Conservation (phyloP, 2,329 filamentous ascomycete genomes). For the Fusarium acutatum region DNA sequence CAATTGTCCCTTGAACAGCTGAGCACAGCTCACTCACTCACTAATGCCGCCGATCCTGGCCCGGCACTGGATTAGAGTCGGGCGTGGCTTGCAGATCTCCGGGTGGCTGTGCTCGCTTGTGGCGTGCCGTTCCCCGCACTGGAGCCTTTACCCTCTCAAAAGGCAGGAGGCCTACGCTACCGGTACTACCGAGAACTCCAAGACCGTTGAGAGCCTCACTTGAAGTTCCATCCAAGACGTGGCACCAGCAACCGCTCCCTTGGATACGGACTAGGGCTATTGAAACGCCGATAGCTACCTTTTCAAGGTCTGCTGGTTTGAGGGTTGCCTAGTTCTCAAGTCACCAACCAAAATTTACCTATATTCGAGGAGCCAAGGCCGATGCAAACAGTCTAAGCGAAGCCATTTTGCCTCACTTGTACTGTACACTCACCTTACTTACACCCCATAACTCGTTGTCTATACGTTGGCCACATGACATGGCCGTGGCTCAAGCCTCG, state of each 20-base stretch:
- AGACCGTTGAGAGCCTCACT: constrained; percentile 27
- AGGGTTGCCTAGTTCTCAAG: background rate
- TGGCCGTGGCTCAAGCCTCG: constrained; percentile 1
- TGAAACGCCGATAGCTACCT: constrained; percentile 4
- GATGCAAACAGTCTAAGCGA: background rate
- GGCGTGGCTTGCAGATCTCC: constrained; percentile 34
- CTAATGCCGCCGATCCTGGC: constrained; percentile 33
- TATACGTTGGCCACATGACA: constrained; percentile 9
- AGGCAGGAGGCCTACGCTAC: constrained; percentile 32
- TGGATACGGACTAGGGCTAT: constrained; percentile 8
- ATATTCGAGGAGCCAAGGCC: background rate
- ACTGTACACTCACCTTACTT: background rate
- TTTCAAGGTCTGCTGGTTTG: background rate
- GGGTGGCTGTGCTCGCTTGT: constrained; percentile 33
- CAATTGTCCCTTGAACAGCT: constrained; percentile 39
- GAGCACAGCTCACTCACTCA: constrained; percentile 26
- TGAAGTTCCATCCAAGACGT: constrained; percentile 30
- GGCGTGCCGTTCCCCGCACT: constrained; percentile 12
- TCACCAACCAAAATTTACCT: constrained; percentile 4
- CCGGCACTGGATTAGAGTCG: constrained; percentile 11
- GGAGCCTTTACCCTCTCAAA: background rate
- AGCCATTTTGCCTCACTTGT: background rate
- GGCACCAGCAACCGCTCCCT: constrained; percentile 32
- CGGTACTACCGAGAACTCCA: constrained; percentile 11
- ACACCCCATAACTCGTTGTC: constrained; percentile 1